A percentile compares a stretch with the other conserved stretches of the same genome.
Conservation (phyloP, 192 early-diverging fungal genomes). For the Coemansia sp. region DNA sequence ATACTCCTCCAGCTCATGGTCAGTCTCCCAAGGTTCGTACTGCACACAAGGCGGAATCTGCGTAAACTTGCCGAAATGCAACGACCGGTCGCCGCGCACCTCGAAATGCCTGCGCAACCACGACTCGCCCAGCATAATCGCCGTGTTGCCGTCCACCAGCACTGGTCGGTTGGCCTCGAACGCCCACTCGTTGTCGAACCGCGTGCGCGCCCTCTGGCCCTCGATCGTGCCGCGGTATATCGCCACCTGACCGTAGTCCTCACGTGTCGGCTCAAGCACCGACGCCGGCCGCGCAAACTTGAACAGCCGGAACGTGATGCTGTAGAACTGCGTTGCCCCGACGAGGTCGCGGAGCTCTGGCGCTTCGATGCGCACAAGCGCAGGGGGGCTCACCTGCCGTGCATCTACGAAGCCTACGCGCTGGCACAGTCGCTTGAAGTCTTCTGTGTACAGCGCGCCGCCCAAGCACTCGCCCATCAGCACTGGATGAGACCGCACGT, state of each 20-base stretch:
- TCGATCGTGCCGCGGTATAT: conserved; percentile 46
- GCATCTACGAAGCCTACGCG: conserved; percentile 32
- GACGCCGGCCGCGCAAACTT: conserved; percentile 35
- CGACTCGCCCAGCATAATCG: conserved; percentile 41
- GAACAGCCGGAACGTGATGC: conserved; percentile 45
- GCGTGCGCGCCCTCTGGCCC: conserved; percentile 26
- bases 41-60: conserved; percentile 19
- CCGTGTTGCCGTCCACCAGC: conserved; percentile 44
- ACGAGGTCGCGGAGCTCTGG: conserved; percentile 37
- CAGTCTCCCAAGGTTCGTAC: conserved; percentile 46
- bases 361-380: conserved; percentile 21
- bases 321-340: conserved; percentile 31
- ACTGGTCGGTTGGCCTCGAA: conserved; percentile 40
- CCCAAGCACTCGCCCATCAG: conserved; percentile 49
- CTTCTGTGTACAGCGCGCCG: conserved; percentile 40
- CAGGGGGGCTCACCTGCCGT: conserved; percentile 33
- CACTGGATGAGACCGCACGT: conserved; percentile 37
- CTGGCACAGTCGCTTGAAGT: conserved; percentile 36
- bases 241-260: conserved; percentile 45
- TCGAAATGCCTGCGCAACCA: conserved; percentile 47
- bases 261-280: conserved; percentile 46
- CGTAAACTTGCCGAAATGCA: conserved; percentile 42
- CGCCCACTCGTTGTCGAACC: conserved; percentile 34
- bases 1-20: conserved; percentile 30
- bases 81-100: conserved; percentile 45